phyloP scores from a whole-genome alignment of 1,284 basidiomycete genomes.

The Irpex rosettiformis region DNA sequence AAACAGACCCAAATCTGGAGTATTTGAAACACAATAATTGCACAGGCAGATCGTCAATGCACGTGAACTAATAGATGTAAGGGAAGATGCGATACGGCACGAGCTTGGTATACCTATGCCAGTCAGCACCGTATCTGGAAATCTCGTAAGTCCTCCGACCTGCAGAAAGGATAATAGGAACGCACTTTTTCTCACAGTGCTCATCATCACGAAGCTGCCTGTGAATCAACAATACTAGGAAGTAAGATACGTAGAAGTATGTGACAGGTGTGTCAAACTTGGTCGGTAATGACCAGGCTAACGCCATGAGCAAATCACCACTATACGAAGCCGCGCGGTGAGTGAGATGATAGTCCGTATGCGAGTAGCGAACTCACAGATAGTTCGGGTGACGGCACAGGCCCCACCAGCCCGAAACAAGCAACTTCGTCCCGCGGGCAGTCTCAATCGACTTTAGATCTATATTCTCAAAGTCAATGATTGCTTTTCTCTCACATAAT shows the following conservation, averaged over 20 bases:
- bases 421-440: slow-evolving; percentile 82
- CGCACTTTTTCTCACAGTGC: slow-evolving; percentile 83
- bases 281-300: slow-evolving; percentile 93
- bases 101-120: slow-evolving; percentile 82
- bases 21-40: too few relatives aligned
- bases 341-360: too few relatives aligned
- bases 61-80: slow-evolving; percentile 70
- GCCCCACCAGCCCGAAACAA: slow-evolving; percentile 99
- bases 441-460: slow-evolving; percentile 85
- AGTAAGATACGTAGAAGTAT: slow-evolving; percentile 94
- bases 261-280: slow-evolving; percentile 91
- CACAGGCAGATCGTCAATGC: too few relatives aligned
- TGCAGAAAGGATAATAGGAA: slow-evolving; percentile 13
- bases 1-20: too few relatives aligned
- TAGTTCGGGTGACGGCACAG: slow-evolving; percentile 92
- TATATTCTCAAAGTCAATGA: slow-evolving; percentile 24
- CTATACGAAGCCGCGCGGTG: slow-evolving; percentile 35
- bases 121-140: slow-evolving; percentile 74
- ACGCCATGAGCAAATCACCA: slow-evolving; percentile 87
- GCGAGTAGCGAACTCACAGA: slow-evolving; percentile 48
- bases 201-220: slow-evolving; percentile 92
- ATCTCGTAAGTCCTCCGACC: slow-evolving; percentile 9
- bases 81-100: slow-evolving; percentile 89
- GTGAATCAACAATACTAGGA: slow-evolving; percentile 88
- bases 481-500: neutral